Base-by-base conservation (phyloP, 2,329 filamentous ascomycete species). In the Monilinia aucupariae region DNA sequence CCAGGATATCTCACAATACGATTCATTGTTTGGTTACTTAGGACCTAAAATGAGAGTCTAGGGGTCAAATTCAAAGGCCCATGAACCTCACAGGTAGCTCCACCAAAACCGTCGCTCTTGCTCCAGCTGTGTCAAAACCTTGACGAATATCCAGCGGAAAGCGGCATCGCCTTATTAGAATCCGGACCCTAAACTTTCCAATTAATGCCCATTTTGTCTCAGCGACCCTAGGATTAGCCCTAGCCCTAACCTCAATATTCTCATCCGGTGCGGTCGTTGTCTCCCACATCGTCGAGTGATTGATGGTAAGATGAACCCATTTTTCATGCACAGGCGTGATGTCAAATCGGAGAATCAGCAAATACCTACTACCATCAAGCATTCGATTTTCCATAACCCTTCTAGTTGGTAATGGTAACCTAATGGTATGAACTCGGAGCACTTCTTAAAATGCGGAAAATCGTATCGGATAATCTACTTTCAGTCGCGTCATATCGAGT, bases 381-480 rank as follows among this genome's bases (percentile, higher is more conserved):
- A 72, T 60, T 1, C 71, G 72, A 51, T 78, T 75, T 39, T 76
- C 65, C 53, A 73, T 71, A 2, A 76, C 75, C 49, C 74, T 63
- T 25, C 77, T 73, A 55, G 71, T 45, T 4, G 75, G 77, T 37
- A 74, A 73, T 4, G 27, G 6, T 30, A 3, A 30, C 27, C 75
- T 75, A 37, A 75, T 75, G 30, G 73, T 74, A 49, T 74, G 70
- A 53, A 72, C 71, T 1, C 78, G 75, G 10, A 80, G 71, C 2
- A 74, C 74, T 64, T 80, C 78, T 62, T 79, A 74, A 41, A 76
- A 74, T 4, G 74, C 73, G 10, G 77, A 78, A 2, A 75, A 64
- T 8, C 80, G 64, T 0, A 77, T 71, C 2, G 76, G 75, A 64
- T 76, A 79, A 6, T 61, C 68, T 1, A 41, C 12, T 56, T 63